Evolutionary conservation across 305 asterid species (phyloP), one percentile per base, ranked within the genome.

Genomic region (Rubia balearica): DNA sequence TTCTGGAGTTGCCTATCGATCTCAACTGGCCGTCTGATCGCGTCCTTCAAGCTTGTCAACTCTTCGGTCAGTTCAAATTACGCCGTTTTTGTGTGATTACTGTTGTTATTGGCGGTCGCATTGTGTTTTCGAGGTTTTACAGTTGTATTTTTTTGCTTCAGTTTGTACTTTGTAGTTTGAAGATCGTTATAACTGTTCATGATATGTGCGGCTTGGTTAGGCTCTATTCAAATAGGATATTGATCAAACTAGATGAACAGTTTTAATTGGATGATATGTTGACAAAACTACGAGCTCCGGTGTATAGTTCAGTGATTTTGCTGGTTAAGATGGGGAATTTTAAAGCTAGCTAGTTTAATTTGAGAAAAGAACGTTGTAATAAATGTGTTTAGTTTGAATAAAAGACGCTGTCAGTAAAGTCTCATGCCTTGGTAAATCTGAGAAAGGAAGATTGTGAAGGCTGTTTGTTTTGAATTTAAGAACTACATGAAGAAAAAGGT

Each of bases 11-110:
- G 61, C 90, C 92, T 61, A 87, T 92, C 64, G 85, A 86, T 79
- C 95, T 90, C 74, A 91, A 85, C 68, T 90, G 95, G 97, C 88
- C 89, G n/a, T 51, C 89, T 65, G 75, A 85, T 80, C 96, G 98
- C 73, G 91, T 89, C 72, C 81, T 68, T 61, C 79, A 92, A 55
- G 97, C 98, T 80, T 90, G 93, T 74, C 81, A 76, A 33, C 85
- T 81, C 73, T 85, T 92, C 53, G 93, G 98, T 92, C 41, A 74
- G 91, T 83, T 79, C 36, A 24, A 69, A 9, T 41, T 14, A 1
- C 1, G 14, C 21, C 16, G 27, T 11, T 21, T 40, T 76, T 72
- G 69, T 53, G 6, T 69, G 42, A 8, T 30, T 69, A 8, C 19
- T 21, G 51, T 21, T 61, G 6, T 48, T 38, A 16, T 19, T 33